Evolutionary conservation across 768 basidiomycete genomes (phyloP).

Genomic region (Phaeolepiota aurea): DNA sequence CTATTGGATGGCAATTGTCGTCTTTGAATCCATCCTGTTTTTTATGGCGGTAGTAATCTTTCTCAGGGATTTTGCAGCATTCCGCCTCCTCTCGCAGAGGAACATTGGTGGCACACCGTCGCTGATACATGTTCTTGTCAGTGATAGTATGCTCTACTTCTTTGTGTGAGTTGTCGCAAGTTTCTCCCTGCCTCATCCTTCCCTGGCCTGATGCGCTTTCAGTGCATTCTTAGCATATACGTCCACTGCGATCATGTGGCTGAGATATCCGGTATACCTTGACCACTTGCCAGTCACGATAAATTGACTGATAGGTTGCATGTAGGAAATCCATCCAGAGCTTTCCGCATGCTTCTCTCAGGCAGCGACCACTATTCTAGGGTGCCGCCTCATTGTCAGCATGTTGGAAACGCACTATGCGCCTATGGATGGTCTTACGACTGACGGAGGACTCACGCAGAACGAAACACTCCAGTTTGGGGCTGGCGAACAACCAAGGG

Average conservation of each 20-base stretch:
- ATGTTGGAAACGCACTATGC: constrained; percentile 16
- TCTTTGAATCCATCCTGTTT: constrained; percentile 20
- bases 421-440: too few relatives aligned
- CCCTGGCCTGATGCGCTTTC: not conserved
- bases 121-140: constrained; percentile 14
- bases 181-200: not conserved
- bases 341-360: constrained; percentile 16
- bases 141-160: constrained; percentile 20
- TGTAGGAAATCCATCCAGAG: constrained; percentile 13
- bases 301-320: constrained; percentile 1
- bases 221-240: constrained; percentile 16
- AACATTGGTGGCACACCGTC: constrained; percentile 2
- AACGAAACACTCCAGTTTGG: too few relatives aligned
- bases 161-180: constrained; percentile 11
- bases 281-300: not conserved
- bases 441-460: too few relatives aligned
- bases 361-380: constrained; percentile 15
- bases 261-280: constrained; percentile 7
- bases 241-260: constrained; percentile 16
- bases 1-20: constrained; percentile 21
- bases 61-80: constrained; percentile 12
- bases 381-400: constrained; percentile 21
- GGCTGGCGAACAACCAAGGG: too few relatives aligned
- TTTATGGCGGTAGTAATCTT: constrained; percentile 15
- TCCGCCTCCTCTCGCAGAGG: not conserved